Evolutionary conservation across 2,329 filamentous ascomycete genomes (phyloP).

Genomic region (Botrytis byssoidea): DNA sequence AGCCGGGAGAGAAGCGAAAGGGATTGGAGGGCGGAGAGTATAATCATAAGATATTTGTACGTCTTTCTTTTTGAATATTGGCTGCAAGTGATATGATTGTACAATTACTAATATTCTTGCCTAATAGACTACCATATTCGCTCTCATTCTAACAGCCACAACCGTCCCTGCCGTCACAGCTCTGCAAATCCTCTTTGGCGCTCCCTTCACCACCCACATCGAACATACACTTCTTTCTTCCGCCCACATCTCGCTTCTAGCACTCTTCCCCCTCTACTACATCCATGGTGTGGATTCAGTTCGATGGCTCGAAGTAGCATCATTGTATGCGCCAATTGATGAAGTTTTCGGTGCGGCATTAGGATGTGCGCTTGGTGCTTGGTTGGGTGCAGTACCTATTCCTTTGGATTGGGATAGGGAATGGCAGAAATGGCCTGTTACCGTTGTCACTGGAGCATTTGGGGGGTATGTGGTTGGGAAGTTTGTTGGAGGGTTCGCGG

Average conservation of each 20-base stretch:
- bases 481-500: slow-evolving; percentile 48
- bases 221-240: slow-evolving; percentile 77
- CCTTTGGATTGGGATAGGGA: slow-evolving; percentile 98
- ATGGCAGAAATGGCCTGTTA: slow-evolving; percentile 98
- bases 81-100: neutral
- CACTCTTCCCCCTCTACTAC: slow-evolving; percentile 79
- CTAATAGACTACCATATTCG: slow-evolving; percentile 52
- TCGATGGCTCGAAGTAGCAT: slow-evolving; percentile 69
- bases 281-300: slow-evolving; percentile 72
- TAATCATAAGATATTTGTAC: slow-evolving; percentile 26
- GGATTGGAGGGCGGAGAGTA: slow-evolving; percentile 27
- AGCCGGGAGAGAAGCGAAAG: slow-evolving; percentile 56
- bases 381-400: slow-evolving; percentile 92
- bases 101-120: neutral
- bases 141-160: slow-evolving; percentile 53
- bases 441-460: slow-evolving; percentile 81
- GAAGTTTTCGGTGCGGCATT: slow-evolving; percentile 78
- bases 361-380: slow-evolving; percentile 79
- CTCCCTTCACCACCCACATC: slow-evolving; percentile 79
- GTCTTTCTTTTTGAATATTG: neutral
- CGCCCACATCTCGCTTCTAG: slow-evolving; percentile 76
- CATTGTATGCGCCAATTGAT: slow-evolving; percentile 71
- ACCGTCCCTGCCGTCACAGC: slow-evolving; percentile 54
- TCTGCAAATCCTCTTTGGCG: slow-evolving; percentile 80
- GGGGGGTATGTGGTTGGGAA: slow-evolving; percentile 73